Percentiles rank a stretch among this genome's conserved stretches.
Evolutionary conservation across 495 filamentous ascomycete genomes (phyloP).

Genomic region (Neurospora sp.): DNA sequence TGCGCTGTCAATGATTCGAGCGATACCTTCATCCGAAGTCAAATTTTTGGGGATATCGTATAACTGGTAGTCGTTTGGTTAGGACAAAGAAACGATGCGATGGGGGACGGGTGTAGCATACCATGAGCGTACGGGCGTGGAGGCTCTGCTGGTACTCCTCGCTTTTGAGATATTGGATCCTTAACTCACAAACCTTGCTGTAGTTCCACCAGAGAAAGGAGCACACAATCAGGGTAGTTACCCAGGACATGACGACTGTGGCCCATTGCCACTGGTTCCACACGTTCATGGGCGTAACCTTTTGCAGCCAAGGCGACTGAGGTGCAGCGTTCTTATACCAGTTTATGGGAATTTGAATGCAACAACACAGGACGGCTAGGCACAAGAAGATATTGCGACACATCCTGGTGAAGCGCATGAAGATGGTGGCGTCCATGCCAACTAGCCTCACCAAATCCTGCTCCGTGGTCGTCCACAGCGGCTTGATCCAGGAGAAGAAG

Average conservation of each 20-base stretch:
- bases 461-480: slow-evolving; percentile 69
- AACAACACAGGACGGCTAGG: slow-evolving; percentile 63
- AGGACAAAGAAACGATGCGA: background rate
- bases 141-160: slow-evolving; percentile 83
- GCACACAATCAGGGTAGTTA: slow-evolving; percentile 64
- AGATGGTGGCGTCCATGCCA: slow-evolving; percentile 84
- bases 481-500: slow-evolving; percentile 73
- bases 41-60: slow-evolving; percentile 70
- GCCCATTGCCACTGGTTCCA: slow-evolving; percentile 60
- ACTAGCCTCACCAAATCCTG: slow-evolving; percentile 62
- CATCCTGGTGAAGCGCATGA: slow-evolving; percentile 83
- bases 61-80: slow-evolving; percentile 40
- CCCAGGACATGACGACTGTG: slow-evolving; percentile 69
- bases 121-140: slow-evolving; percentile 85
- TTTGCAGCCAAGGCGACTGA: slow-evolving; percentile 38
- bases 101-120: slow-evolving; percentile 23
- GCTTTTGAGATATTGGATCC: slow-evolving; percentile 73
- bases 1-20: slow-evolving; percentile 64
- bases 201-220: slow-evolving; percentile 91
- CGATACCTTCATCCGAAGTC: slow-evolving; percentile 76
- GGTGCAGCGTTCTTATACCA: slow-evolving; percentile 44
- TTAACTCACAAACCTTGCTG: slow-evolving; percentile 54
- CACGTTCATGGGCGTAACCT: slow-evolving; percentile 46
- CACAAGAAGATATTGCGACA: slow-evolving; percentile 79
- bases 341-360: slow-evolving; percentile 78